phyloP scores from a whole-genome alignment of 2,329 filamentous ascomycete genomes.

The Xylaria multiplex region DNA sequence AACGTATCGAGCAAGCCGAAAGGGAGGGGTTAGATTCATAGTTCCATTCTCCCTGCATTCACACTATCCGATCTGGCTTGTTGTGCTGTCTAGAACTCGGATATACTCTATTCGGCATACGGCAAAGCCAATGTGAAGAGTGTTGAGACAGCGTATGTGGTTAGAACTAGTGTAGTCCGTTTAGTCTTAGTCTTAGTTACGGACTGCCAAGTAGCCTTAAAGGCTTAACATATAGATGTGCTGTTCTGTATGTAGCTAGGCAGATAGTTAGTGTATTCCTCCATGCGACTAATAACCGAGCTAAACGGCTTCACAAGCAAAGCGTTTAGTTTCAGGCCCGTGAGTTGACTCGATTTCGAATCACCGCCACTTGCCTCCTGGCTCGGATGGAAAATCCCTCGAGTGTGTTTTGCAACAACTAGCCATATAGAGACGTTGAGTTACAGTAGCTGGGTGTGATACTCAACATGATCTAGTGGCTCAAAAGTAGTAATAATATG shows the following conservation, averaged over 20 bases:
- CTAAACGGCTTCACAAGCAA: not conserved
- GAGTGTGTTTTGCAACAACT: not conserved
- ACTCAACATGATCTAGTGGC: not conserved
- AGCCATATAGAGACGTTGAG: not conserved
- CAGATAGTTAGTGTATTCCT: not conserved
- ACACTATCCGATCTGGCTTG: not conserved
- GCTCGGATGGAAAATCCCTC: not conserved
- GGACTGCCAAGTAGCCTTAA: too few species aligned
- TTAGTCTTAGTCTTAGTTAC: not conserved
- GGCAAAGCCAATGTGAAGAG: not conserved
- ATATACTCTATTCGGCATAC: not conserved
- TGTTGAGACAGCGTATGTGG: not conserved
- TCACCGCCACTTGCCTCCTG: slow-evolving; percentile 1
- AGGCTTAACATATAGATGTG: too few species aligned
- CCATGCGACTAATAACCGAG: not conserved
- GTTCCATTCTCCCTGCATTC: not conserved
- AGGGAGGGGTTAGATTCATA: not conserved
- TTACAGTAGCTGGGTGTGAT: not conserved
- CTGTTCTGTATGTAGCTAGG: not conserved
- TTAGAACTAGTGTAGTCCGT: not conserved
- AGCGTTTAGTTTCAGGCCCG: not conserved
- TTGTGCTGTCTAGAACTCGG: not conserved
- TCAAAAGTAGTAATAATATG: not conserved
- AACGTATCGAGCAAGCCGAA: not conserved
- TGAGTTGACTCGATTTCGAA: not conserved